These are phyloP conservation scores for Metarhizium anisopliae DNA, from an alignment of 2,329 filamentous ascomycete genomes.

Conservation along the genomic window DNA sequence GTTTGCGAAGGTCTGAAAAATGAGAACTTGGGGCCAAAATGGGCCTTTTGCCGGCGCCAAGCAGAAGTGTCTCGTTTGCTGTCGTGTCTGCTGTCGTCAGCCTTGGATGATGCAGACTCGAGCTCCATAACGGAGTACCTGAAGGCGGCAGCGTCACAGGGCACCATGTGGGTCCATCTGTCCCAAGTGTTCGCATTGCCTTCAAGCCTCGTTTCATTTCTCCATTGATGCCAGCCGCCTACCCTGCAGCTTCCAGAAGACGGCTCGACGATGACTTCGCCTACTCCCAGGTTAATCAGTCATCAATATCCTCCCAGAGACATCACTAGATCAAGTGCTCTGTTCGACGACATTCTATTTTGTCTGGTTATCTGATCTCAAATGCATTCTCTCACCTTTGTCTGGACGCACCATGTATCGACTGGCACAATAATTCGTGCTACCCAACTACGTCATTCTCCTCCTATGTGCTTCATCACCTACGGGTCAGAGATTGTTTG, in stretches of 20 bases:
- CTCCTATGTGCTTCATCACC: no score
- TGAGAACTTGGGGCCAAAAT: not conserved
- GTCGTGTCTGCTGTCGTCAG: constrained; percentile 7
- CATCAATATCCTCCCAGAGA: no score
- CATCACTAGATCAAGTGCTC: no score
- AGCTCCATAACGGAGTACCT: not conserved
- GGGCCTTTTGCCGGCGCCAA: not conserved
- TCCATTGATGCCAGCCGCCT: not conserved
- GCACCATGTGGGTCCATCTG: constrained; percentile 2
- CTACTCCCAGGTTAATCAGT: no score
- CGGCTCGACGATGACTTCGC: not conserved
- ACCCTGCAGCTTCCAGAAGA: not conserved
- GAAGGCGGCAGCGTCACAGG: constrained; percentile 1
- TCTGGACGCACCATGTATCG: no score
- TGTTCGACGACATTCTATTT: no score
- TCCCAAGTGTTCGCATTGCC: not conserved
- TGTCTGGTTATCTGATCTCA: no score
- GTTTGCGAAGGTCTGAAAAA: not conserved
- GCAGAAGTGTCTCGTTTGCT: not conserved
- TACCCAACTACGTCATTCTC: no score
- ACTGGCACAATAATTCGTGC: no score
- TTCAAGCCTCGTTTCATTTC: no score
- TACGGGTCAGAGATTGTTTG: no score
- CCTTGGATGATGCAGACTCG: constrained; percentile 1
- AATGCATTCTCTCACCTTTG: no score